Evolutionary conservation across 768 basidiomycete genomes (phyloP).

Genomic region (Mycena olivaceomarginata): DNA sequence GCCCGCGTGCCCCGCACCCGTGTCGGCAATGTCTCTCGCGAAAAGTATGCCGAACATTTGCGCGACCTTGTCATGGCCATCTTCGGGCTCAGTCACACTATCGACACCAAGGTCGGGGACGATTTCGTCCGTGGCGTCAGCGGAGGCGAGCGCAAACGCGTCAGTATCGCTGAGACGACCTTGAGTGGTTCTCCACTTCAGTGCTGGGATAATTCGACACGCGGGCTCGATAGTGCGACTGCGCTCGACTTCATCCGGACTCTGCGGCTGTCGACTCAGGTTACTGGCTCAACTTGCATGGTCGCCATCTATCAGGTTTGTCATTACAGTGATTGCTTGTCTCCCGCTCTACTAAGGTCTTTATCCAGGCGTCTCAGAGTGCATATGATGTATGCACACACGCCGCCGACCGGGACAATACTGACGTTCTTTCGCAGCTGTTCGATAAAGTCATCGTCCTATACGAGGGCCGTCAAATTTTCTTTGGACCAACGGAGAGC

Average conservation of each 20-base stretch:
- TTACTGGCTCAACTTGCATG: constrained; percentile 61
- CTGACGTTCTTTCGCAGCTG: constrained; percentile 38
- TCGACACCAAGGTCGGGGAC: constrained; percentile 79
- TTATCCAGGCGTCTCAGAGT: constrained; percentile 54
- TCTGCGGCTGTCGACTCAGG: constrained; percentile 63
- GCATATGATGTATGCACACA: constrained; percentile 58
- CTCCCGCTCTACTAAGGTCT: not conserved
- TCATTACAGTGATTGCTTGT: not conserved
- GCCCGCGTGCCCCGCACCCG: constrained; percentile 65
- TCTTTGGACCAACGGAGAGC: constrained; percentile 62
- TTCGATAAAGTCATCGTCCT: constrained; percentile 69
- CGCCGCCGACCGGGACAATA: not conserved
- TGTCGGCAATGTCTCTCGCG: constrained; percentile 54
- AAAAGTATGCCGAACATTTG: constrained; percentile 59
- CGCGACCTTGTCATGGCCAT: constrained; percentile 69
- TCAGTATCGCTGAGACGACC: constrained; percentile 72
- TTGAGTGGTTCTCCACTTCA: constrained; percentile 64
- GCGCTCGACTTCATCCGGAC: constrained; percentile 68
- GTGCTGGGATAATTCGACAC: constrained; percentile 69
- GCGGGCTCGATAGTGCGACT: constrained; percentile 52
- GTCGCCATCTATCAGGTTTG: constrained; percentile 65
- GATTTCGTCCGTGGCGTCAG: constrained; percentile 74
- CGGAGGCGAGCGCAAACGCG: constrained; percentile 78
- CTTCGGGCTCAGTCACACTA: constrained; percentile 76
- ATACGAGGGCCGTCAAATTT: constrained; percentile 69